Evolutionary conservation across 345 rosid species (phyloP).

Genomic region (Adansonia digitata): DNA sequence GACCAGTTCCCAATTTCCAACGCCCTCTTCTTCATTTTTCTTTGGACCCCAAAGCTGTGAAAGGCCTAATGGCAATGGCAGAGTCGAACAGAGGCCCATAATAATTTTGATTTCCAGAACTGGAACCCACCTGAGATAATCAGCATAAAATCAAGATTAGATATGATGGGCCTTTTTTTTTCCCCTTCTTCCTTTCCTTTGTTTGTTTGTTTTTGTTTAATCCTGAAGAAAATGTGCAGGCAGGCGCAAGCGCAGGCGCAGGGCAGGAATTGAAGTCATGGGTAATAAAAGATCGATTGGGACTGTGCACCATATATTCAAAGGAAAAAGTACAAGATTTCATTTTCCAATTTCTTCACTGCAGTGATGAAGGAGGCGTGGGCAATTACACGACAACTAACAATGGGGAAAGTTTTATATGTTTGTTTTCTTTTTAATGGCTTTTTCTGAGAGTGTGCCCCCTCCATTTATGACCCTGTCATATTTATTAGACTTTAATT

Average conservation of each 20-base stretch:
- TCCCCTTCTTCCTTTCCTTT: no score
- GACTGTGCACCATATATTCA: conserved; percentile 5
- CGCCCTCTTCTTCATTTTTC: neutral
- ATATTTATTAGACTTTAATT: neutral
- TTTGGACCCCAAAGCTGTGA: neutral
- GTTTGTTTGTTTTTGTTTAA: neutral
- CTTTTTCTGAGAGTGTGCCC: neutral
- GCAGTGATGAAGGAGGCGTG: conserved; percentile 4
- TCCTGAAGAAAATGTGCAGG: neutral
- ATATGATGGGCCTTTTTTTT: neutral
- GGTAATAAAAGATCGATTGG: neutral
- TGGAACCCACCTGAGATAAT: neutral
- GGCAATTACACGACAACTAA: neutral
- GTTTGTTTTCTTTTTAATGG: neutral
- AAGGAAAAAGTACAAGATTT: conserved; percentile 8
- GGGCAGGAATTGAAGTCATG: neutral
- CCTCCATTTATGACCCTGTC: conserved; percentile 4
- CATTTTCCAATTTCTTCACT: conserved; percentile 6
- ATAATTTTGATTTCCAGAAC: neutral
- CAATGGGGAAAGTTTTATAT: neutral
- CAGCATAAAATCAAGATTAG: neutral
- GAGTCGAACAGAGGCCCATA: neutral
- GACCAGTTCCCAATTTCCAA: conserved; percentile 4
- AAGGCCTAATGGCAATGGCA: neutral
- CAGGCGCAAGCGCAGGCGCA: no score